Conservation (phyloP, 2,329 filamentous ascomycete genomes). For the Penicillium vulpinum region DNA sequence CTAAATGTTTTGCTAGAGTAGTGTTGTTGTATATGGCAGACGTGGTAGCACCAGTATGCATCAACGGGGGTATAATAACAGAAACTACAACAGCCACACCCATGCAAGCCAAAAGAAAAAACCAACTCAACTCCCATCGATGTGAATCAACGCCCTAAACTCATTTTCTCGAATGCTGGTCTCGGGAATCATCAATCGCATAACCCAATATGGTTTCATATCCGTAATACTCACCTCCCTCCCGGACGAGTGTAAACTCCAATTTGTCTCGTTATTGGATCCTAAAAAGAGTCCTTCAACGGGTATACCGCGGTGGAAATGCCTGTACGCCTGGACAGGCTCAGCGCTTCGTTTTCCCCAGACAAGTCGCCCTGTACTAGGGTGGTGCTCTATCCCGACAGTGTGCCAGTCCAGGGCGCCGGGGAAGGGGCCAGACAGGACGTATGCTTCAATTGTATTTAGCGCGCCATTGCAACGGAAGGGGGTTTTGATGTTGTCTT, state of each 20-base stretch:
- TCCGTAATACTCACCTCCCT: constrained; percentile 9
- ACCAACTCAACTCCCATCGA: constrained; percentile 9
- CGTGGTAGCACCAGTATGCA: background rate
- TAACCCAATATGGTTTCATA: constrained; percentile 11
- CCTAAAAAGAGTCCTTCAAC: constrained; percentile 6
- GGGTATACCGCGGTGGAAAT: background rate
- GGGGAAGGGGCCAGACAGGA: constrained; percentile 6
- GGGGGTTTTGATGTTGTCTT: constrained; percentile 1
- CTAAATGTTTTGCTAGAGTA: background rate
- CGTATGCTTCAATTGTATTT: constrained; percentile 13
- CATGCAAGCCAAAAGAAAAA: background rate
- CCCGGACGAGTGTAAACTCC: constrained; percentile 10
- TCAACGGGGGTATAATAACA: background rate
- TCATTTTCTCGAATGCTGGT: constrained; percentile 4
- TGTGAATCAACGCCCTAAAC: constrained; percentile 8
- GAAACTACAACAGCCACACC: background rate
- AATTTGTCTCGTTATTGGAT: constrained; percentile 6
- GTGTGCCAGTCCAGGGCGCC: constrained; percentile 15
- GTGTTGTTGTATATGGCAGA: background rate
- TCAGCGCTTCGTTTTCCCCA: constrained; percentile 8
- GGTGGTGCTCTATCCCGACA: constrained; percentile 9
- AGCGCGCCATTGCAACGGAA: constrained; percentile 19
- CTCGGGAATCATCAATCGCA: constrained; percentile 5
- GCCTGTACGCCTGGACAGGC: constrained; percentile 9
- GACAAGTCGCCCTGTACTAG: constrained; percentile 11